phyloP scores from a whole-genome alignment of 2,329 filamentous ascomycete genomes.

The Fusarium scirpi region DNA sequence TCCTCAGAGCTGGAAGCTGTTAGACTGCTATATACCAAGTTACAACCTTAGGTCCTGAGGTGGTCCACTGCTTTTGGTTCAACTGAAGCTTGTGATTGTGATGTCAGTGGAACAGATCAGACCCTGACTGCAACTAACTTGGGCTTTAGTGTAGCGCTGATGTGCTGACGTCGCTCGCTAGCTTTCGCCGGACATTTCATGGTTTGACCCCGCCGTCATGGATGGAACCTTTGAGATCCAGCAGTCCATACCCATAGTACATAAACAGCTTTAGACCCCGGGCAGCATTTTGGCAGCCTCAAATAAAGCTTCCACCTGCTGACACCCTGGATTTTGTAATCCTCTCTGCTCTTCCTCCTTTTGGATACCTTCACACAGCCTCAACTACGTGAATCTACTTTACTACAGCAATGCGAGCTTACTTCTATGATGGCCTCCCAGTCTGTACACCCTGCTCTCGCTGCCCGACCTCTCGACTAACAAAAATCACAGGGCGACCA shows the following conservation, averaged over 20 bases:
- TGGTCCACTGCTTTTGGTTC: no score
- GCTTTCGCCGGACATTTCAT: constrained; percentile 30
- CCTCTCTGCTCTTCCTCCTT: neutral
- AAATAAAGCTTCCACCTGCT: constrained; percentile 21
- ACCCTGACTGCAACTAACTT: constrained; percentile 13
- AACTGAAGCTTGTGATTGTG: constrained; percentile 24
- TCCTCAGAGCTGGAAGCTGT: neutral
- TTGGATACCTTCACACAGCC: neutral
- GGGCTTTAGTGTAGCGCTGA: constrained; percentile 35
- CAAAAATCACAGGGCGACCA: constrained; percentile 80
- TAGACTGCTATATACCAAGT: no score
- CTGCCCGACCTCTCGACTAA: constrained; percentile 10
- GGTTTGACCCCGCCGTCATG: constrained; percentile 40
- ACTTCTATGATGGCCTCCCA: constrained; percentile 67
- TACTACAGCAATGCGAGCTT: constrained; percentile 64
- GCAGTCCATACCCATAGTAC: constrained; percentile 14
- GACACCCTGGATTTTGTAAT: constrained; percentile 9
- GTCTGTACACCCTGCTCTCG: constrained; percentile 53
- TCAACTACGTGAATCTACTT: neutral
- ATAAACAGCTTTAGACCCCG: constrained; percentile 30
- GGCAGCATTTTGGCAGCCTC: constrained; percentile 15
- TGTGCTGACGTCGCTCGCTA: constrained; percentile 46
- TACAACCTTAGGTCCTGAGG: no score
- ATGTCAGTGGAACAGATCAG: constrained; percentile 33
- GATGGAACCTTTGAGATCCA: constrained; percentile 25